phyloP scores from a whole-genome alignment of 2,329 filamentous ascomycete species.

The Coleophoma crateriformis region DNA sequence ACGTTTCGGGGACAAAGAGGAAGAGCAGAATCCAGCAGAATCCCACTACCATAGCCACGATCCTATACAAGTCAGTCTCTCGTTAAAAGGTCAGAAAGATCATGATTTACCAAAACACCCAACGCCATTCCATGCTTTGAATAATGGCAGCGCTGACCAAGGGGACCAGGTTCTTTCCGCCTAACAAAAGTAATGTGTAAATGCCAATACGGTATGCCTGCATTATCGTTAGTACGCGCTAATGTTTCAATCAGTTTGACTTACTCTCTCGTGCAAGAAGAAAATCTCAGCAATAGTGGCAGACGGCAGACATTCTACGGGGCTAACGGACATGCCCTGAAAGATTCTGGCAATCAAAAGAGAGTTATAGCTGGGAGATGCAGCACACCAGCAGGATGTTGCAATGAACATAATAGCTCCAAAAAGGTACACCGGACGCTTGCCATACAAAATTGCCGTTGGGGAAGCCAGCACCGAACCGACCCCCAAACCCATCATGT shows the following conservation, averaged over 20 bases:
- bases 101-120: slow-evolving; percentile 72
- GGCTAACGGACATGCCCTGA: slow-evolving; percentile 81
- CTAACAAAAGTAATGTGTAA: slow-evolving; percentile 82
- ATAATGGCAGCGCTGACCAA: slow-evolving; percentile 84
- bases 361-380: slow-evolving; percentile 75
- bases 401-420: slow-evolving; percentile 72
- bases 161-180: slow-evolving; percentile 87
- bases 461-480: slow-evolving; percentile 82
- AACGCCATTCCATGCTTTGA: slow-evolving; percentile 72
- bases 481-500: slow-evolving; percentile 88
- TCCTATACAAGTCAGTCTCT: slow-evolving; percentile 39
- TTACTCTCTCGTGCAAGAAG: slow-evolving; percentile 80
- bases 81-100: not conserved
- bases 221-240: not conserved
- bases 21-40: slow-evolving; percentile 70
- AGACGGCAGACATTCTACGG: slow-evolving; percentile 87
- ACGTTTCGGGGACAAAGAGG: slow-evolving; percentile 89
- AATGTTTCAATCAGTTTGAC: not conserved
- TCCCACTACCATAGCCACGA: slow-evolving; percentile 75
- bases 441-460: slow-evolving; percentile 86
- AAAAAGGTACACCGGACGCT: slow-evolving; percentile 81
- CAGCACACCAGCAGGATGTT: slow-evolving; percentile 77
- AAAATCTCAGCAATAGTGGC: slow-evolving; percentile 96
- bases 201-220: slow-evolving; percentile 78
- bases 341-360: slow-evolving; percentile 78